Evolutionary conservation across 1,284 basidiomycete genomes (phyloP).

Genomic region (Trametes hirsuta): DNA sequence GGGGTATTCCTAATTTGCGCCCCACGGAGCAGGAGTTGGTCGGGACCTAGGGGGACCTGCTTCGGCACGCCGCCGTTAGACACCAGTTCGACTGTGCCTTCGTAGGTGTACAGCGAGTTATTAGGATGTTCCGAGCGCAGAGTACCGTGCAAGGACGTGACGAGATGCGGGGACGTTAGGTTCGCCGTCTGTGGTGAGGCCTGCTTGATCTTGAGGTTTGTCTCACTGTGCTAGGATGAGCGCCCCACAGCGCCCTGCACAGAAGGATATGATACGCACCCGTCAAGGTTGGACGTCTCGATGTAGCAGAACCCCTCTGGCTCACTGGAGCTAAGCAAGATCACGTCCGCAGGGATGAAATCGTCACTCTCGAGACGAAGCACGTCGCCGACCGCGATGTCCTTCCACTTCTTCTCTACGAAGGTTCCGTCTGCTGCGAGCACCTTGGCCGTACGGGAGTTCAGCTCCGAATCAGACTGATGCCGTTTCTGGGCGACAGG

Average conservation of each 20-base stretch:
- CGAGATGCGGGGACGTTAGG: constrained; percentile 79
- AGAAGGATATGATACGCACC: constrained; percentile 54
- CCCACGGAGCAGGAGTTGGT: constrained; percentile 92
- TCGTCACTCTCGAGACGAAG: constrained; percentile 90
- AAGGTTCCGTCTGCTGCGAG: constrained; percentile 73
- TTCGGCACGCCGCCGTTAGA: constrained; percentile 64
- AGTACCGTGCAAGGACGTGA: constrained; percentile 78
- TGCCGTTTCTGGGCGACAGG: constrained; percentile 81
- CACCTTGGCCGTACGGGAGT: constrained; percentile 82
- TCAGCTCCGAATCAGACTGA: constrained; percentile 92
- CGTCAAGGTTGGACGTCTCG: constrained; percentile 97
- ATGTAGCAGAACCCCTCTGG: constrained; percentile 98
- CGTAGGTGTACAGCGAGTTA: constrained; percentile 96
- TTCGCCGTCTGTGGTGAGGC: constrained; percentile 82
- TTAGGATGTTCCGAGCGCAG: constrained; percentile 96
- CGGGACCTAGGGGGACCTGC: constrained; percentile 90
- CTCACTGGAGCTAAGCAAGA: constrained; percentile 89
- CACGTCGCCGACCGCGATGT: constrained; percentile 91
- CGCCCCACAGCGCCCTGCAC: neutral
- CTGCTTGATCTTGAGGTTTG: constrained; percentile 99
- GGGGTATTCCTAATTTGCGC: constrained; percentile 96
- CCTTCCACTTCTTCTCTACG: constrained; percentile 82
- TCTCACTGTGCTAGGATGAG: constrained; percentile 65
- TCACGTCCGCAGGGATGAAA: constrained; percentile 95
- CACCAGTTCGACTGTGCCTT: constrained; percentile 78